Evolutionary conservation across 192 early-diverging fungal species (phyloP).

Genomic region (Pilobolus umbonatus): DNA sequence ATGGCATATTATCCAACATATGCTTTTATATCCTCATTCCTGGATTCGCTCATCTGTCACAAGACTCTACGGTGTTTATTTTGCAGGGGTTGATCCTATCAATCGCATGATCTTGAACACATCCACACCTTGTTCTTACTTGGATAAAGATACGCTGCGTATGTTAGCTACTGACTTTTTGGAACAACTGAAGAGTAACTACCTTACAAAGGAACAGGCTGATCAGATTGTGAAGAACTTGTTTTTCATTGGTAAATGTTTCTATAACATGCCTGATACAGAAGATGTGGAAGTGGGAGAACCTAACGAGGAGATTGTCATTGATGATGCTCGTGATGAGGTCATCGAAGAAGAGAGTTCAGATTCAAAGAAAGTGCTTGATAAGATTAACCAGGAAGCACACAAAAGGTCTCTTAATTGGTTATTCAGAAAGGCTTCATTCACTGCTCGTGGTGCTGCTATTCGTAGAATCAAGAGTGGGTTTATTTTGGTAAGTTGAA

Average conservation of each 20-base stretch:
- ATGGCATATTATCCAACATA: conserved; percentile 62
- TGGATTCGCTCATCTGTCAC: conserved; percentile 80
- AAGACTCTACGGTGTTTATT: conserved; percentile 73
- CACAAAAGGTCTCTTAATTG: conserved; percentile 45
- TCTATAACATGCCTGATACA: conserved; percentile 40
- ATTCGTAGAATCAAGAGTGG: conserved; percentile 27
- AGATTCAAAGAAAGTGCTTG: conserved; percentile 11
- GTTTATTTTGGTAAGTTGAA: conserved; percentile 39
- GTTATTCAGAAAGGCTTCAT: conserved; percentile 60
- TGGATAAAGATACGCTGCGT: conserved; percentile 43
- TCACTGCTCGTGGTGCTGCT: conserved; percentile 57
- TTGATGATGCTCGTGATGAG: conserved; percentile 38
- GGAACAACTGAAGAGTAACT: conserved; percentile 62
- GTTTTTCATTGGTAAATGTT: conserved; percentile 83
- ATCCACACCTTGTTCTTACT: conserved; percentile 23
- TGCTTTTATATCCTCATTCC: conserved; percentile 81
- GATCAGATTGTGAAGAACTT: conserved; percentile 92
- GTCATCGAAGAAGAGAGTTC: conserved; percentile 30
- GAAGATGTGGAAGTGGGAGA: conserved; percentile 30
- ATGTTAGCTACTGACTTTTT: conserved; percentile 47
- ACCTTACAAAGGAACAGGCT: conserved; percentile 71
- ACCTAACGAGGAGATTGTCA: conserved; percentile 35
- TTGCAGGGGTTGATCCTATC: conserved; percentile 63
- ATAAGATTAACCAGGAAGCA: conserved; percentile 16
- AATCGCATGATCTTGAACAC: conserved; percentile 25